Evolutionary conservation across 2,329 filamentous ascomycete species (phyloP), one percentile per base, ranked within the genome.

Genomic region (Calcarisporium arbuscula): DNA sequence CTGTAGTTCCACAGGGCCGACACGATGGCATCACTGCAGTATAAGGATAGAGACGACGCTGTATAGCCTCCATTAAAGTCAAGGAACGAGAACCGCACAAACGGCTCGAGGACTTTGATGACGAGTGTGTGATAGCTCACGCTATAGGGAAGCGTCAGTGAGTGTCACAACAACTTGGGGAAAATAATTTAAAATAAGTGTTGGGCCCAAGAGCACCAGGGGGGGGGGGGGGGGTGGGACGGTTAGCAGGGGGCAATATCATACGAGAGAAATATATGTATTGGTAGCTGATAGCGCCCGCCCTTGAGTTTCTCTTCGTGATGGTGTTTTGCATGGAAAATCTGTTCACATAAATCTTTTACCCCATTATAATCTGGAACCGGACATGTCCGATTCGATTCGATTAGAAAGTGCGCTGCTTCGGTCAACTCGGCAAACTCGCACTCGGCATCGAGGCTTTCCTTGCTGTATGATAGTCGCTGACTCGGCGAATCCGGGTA

Each of bases 1-100:
- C 52, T 49, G 14, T 50, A 54, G 32, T 47, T 48, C 34, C 41
- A 45, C n/a, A 51, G 26, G 6, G 36, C 21, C 16, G 31, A 34
- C 9, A 49, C 36, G 18, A 51, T 26, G 15, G 42, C 35, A 31
- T 32, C 35, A 17, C 39, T 38, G 22, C 48, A 44, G 10, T 23
- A 10, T 19, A 43, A 32, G 14, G 28, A 33, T 4, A 40, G 30
- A 2, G 30, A 19, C 5, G 15, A 9, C 8, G 35, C 39, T 1
- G 30, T 17, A n/a, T 32, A 33, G 8, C 23, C 28, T 6, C 32
- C 29, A 2, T n/a, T 21, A 19, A 42, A 40, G 2, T 34, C 19
- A 4, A 40, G 16, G 15, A 35, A 39, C 4, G 32, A 30, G 6
- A 27, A 21, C 2, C 8, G 12, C 2, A 35, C 12, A 25, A 40